Base-by-base conservation (phyloP, 192 early-diverging fungal genomes). In the Funneliformis mosseae region DNA sequence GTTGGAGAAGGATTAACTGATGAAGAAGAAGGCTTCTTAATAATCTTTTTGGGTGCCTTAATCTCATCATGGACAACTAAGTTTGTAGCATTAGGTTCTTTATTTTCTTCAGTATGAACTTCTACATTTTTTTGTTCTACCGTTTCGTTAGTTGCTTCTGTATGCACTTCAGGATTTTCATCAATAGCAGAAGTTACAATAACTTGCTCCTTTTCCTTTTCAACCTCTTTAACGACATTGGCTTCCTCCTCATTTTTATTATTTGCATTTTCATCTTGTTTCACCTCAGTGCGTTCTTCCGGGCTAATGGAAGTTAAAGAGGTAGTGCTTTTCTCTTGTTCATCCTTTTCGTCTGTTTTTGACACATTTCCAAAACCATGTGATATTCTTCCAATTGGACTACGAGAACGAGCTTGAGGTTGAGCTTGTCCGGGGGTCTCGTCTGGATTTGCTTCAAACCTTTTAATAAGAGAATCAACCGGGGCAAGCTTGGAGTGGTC, bases 341-440 rank as follows among this genome's bases (percentile, higher is more conserved):
- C 62, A 10, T 4, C 61, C 5, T 4, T 64, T 64, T 64, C 62
- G 10, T 64, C 27, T 64, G 62, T 4, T 25, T n/a, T 64, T 11
- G 63, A n/a, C 14, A 16, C 5, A 14, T 14, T 64, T 64, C 27
- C 63, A 10, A 11, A 64, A 64, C 23, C 27, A 27, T 25, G 23
- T 74, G n/a, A 18, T 63, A 77, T 1, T 25, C 25, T 77, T 23
- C 76, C 76, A 48, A 72, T 25, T 9, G 76, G 76, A 18, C 76
- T 77, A 16, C 61, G 76, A 77, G 76, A 8, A 12, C 76, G 55
- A 60, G 55, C 0, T 25, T 45, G 75, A 6, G 72, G 72, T 43
- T 74, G 72, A 11, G 46, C 0, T 16, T 64, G 75, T 11, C n/a
- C 48, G 64, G 39, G 16, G 5, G 18, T 39, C 25, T 46, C 76